Conservation (phyloP, 2,329 filamentous ascomycete genomes). For the Phyllosticta capitalensis region DNA sequence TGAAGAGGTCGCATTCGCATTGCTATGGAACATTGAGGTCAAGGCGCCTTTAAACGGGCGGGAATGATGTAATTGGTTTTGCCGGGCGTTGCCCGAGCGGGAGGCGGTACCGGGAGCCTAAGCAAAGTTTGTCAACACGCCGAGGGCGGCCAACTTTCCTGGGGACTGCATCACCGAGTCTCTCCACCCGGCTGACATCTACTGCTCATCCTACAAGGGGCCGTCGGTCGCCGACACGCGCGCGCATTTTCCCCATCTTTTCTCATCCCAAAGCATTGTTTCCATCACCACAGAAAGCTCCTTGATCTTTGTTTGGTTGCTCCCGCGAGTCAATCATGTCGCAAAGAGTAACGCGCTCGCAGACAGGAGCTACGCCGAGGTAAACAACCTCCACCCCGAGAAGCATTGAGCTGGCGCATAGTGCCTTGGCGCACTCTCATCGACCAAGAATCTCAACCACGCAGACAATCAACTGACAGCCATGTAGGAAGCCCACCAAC, state of each 20-base stretch:
- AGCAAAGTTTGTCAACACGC: background rate
- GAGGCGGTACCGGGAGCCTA: background rate
- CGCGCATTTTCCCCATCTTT: background rate
- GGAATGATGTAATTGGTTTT: background rate
- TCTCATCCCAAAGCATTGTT: background rate
- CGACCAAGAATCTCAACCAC: background rate
- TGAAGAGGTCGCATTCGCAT: background rate
- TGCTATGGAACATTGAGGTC: background rate
- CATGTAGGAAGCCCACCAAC: constrained; percentile 29
- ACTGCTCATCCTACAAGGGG: constrained; percentile 24
- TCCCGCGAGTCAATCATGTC: constrained; percentile 21
- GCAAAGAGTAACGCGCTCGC: constrained; percentile 35
- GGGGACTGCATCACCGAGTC: constrained; percentile 28
- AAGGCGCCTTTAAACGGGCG: background rate
- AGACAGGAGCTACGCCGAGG: constrained; percentile 41
- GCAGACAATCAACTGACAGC: constrained; percentile 5
- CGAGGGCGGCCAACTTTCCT: background rate
- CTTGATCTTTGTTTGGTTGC: background rate
- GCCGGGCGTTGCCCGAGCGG: background rate
- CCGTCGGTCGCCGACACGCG: background rate
- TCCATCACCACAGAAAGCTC: background rate
- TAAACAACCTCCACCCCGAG: constrained; percentile 18
- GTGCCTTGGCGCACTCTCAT: background rate
- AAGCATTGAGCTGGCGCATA: background rate
- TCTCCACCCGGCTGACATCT: constrained; percentile 57